phyloP scores from a whole-genome alignment of 176 grass and related monocot genomes.

The Oryza glaberrima region DNA sequence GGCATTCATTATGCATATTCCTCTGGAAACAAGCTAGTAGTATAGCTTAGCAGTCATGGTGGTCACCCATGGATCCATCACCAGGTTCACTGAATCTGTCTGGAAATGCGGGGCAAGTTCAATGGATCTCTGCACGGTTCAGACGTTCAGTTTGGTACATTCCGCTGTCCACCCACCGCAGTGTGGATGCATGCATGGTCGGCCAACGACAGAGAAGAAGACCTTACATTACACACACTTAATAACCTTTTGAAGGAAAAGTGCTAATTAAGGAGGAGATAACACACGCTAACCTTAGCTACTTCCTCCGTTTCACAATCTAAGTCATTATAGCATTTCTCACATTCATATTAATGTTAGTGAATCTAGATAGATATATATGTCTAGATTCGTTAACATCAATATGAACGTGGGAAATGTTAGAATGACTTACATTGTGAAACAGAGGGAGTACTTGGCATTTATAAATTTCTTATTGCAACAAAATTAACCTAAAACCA shows the following conservation, averaged over 20 bases:
- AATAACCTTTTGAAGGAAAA: neutral
- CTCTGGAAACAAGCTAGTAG: constrained; percentile 27
- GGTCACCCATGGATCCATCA: constrained; percentile 3
- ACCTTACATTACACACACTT: neutral
- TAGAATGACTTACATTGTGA: too few species aligned
- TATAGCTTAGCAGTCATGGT: neutral
- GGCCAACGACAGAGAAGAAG: neutral
- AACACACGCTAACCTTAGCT: neutral
- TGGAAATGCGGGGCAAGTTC: constrained; percentile 19
- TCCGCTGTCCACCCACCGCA: neutral
- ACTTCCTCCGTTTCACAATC: neutral
- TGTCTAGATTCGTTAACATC: too few species aligned
- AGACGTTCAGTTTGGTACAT: neutral
- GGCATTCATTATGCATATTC: neutral
- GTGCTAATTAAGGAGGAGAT: neutral
- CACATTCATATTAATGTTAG: too few species aligned
- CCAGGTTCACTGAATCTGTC: constrained; percentile 26
- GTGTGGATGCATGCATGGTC: neutral
- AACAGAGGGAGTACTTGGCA: neutral
- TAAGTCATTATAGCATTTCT: too few species aligned
- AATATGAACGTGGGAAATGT: too few species aligned
- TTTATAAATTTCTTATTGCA: neutral
- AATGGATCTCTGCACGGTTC: neutral
- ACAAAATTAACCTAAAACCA: neutral
- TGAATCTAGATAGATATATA: too few species aligned